These are phyloP conservation scores for Diaporthe sp. DNA, from an alignment of 2,329 filamentous ascomycete species.

Conservation along the genomic window DNA sequence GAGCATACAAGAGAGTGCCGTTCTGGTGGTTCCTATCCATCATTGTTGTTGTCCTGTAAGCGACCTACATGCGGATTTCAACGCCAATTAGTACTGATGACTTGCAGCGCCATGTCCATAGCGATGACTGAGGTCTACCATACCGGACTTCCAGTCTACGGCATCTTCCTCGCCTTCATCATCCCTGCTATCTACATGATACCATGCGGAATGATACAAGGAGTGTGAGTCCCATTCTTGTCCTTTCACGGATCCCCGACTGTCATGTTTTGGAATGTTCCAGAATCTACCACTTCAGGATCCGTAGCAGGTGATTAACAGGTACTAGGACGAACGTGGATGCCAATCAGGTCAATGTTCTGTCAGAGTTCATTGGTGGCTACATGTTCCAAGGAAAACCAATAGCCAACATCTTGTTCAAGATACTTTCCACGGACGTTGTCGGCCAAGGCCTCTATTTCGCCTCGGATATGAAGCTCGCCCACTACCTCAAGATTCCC, in stretches of 20 bases:
- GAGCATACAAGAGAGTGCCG: constrained; percentile 54
- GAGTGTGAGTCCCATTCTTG: no score
- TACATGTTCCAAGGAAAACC: constrained; percentile 61
- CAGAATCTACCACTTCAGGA: no score
- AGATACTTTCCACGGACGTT: constrained; percentile 57
- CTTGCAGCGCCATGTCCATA: constrained; percentile 50
- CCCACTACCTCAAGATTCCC: constrained; percentile 65
- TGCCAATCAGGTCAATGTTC: constrained; percentile 62
- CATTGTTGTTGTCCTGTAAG: constrained; percentile 45
- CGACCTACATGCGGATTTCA: background rate
- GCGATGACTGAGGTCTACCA: constrained; percentile 60
- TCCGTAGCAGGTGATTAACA: no score
- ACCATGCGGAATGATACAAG: constrained; percentile 58
- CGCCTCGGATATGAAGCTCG: constrained; percentile 64
- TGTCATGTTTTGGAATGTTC: no score
- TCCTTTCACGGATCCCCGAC: no score
- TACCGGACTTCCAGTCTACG: constrained; percentile 60
- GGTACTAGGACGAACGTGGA: constrained; percentile 53
- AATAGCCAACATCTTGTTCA: constrained; percentile 62
- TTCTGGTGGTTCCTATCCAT: constrained; percentile 61
- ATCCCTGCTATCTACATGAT: constrained; percentile 61
- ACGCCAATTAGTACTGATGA: background rate
- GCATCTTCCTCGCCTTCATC: constrained; percentile 58
- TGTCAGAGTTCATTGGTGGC: constrained; percentile 63
- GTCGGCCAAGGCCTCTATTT: constrained; percentile 60